Conservation (phyloP, 2,329 filamentous ascomycete species). For the Fusarium albosuccineum region DNA sequence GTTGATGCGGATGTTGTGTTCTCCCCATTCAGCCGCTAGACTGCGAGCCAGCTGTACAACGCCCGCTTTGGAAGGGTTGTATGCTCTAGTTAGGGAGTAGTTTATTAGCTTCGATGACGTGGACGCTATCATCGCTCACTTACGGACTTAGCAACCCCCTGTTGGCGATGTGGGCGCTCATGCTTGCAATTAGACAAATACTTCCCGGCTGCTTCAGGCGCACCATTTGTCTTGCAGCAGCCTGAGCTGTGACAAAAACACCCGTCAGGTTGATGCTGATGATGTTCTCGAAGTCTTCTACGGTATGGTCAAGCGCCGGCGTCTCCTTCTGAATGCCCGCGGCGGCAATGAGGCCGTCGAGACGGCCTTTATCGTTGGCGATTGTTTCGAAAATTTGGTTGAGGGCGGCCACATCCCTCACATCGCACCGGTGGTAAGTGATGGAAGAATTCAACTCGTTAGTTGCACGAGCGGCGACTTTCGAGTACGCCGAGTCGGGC, state of each 20-base stretch:
- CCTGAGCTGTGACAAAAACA: slow-evolving; percentile 86
- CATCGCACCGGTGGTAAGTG: slow-evolving; percentile 83
- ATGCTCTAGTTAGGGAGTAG: slow-evolving; percentile 62
- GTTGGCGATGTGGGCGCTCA: slow-evolving; percentile 78
- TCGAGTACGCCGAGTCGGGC: slow-evolving; percentile 69
- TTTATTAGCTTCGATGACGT: too few relatives aligned
- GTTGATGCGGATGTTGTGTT: slow-evolving; percentile 81
- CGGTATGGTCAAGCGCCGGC: slow-evolving; percentile 82
- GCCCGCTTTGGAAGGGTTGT: slow-evolving; percentile 83
- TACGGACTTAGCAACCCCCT: slow-evolving; percentile 70
- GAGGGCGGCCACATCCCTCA: slow-evolving; percentile 78
- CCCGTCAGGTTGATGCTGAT: slow-evolving; percentile 88
- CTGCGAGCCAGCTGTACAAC: slow-evolving; percentile 79
- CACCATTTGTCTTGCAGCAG: slow-evolving; percentile 83
- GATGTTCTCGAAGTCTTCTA: slow-evolving; percentile 81
- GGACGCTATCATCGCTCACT: slow-evolving; percentile 43
- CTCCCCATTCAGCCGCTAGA: slow-evolving; percentile 80
- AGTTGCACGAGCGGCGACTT: slow-evolving; percentile 71
- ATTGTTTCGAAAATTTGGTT: slow-evolving; percentile 77
- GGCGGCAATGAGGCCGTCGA: slow-evolving; percentile 82
- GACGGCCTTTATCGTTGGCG: slow-evolving; percentile 74
- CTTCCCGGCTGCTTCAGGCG: slow-evolving; percentile 69
- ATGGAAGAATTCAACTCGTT: slow-evolving; percentile 75
- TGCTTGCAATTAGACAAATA: slow-evolving; percentile 75
- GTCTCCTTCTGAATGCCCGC: slow-evolving; percentile 86